Percentiles rank a stretch among this genome's conserved stretches.
These are phyloP conservation scores for Taxillus chinensis DNA, from an alignment of 164 flowering plant genomes.

Conservation along the genomic window DNA sequence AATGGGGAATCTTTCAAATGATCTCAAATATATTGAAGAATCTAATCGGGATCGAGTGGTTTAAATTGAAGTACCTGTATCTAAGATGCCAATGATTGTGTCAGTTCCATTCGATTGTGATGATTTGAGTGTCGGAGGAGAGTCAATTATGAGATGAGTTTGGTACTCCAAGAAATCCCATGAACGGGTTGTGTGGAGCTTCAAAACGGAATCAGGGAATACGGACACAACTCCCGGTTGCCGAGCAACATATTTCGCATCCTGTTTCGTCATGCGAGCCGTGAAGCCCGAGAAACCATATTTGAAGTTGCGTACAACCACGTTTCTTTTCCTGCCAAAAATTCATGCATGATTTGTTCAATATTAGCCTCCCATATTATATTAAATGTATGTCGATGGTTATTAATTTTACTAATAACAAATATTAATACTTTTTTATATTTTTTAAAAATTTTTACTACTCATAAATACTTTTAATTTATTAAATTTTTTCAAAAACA, in stretches of 20 bases:
- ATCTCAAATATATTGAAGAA: too few species aligned
- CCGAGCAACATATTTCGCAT: slow-evolving; percentile 25
- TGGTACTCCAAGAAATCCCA: slow-evolving; percentile 50
- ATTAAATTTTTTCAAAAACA: too few species aligned
- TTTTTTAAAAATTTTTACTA: too few species aligned
- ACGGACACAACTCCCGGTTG: slow-evolving; percentile 48
- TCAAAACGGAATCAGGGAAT: slow-evolving; percentile 31
- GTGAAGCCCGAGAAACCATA: slow-evolving; percentile 54
- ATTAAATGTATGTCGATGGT: too few species aligned
- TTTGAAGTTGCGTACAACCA: slow-evolving; percentile 30
- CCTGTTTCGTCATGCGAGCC: slow-evolving; percentile 34
- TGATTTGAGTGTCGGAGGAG: not conserved
- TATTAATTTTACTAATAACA: too few species aligned
- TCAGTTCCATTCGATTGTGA: slow-evolving; percentile 9
- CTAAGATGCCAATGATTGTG: slow-evolving; percentile 45
- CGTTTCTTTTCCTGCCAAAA: slow-evolving; percentile 17
- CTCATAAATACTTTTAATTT: too few species aligned
- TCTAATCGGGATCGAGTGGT: too few species aligned
- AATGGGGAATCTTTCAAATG: not conserved
- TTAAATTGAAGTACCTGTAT: slow-evolving; percentile 28
- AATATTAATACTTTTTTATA: too few species aligned
- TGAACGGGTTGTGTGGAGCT: slow-evolving; percentile 62
- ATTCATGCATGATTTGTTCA: not conserved
- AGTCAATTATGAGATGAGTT: slow-evolving; percentile 12
- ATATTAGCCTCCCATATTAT: not conserved